Conservation (phyloP, 176 grass and related monocot species). For the Avena insularis region DNA sequence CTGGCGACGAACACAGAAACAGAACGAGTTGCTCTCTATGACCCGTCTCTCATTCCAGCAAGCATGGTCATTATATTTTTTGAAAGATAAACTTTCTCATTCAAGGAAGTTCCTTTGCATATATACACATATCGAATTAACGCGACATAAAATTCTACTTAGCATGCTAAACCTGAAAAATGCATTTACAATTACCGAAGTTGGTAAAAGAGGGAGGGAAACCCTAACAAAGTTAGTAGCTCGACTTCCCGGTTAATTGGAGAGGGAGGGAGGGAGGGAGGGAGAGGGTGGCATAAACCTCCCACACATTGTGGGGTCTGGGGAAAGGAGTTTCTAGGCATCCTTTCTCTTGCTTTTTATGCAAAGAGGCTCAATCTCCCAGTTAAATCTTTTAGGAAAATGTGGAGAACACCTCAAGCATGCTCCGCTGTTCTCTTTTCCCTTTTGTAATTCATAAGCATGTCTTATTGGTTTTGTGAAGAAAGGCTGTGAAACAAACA, state of each 20-base stretch:
- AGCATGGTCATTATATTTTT: not conserved
- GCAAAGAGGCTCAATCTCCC: too few relatives aligned
- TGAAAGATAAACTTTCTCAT: not conserved
- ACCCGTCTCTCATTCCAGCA: not conserved
- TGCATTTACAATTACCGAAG: not conserved
- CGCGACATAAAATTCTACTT: not conserved
- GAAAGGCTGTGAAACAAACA: slow-evolving; percentile 48
- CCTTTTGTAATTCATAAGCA: slow-evolving; percentile 33
- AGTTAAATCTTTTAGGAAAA: slow-evolving; percentile 4
- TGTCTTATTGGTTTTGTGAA: slow-evolving; percentile 5
- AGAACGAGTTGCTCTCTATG: not conserved
- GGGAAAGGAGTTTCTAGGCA: too few relatives aligned
- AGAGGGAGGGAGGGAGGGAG: too few relatives aligned
- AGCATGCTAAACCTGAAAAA: slow-evolving; percentile 9
- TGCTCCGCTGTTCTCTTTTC: slow-evolving; percentile 9
- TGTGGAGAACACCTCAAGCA: not conserved
- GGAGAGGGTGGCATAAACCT: too few relatives aligned
- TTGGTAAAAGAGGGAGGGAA: not conserved
- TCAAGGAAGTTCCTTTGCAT: not conserved
- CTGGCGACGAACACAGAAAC: not conserved
- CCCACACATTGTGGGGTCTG: too few relatives aligned
- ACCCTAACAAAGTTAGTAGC: not conserved
- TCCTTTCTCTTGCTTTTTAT: too few relatives aligned
- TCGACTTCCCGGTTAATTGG: slow-evolving; percentile 1
- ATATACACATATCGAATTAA: not conserved